Base-by-base conservation (phyloP, 1,284 basidiomycete genomes). In the Marasmius fiardii region DNA sequence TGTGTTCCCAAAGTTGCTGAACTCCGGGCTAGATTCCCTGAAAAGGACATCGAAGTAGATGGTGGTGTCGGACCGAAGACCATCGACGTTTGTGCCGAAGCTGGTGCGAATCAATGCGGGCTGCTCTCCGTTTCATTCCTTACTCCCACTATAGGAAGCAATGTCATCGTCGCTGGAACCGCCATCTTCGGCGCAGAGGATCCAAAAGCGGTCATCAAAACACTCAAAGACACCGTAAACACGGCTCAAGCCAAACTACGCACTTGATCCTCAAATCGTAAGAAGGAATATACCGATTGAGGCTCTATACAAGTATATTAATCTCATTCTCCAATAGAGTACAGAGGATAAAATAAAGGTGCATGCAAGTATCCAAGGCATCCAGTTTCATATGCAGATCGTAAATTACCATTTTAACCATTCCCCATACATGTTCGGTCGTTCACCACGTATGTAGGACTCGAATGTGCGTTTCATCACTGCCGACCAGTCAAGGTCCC, bases 141-240 rank as follows among this genome's bases (percentile, higher is more conserved):
- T 20, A n/a, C 51, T 12, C 65, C 31, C 7, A 10, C 28, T 31
- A 26, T 8, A 94, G 93, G 94, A 39, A 93, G 94, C 69, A 99
- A 99, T 68, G 95, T 99, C 60, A 94, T 99, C 61, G 97, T 99
- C 12, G 96, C 97, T 8, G 97, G 97, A 18, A 98, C 95, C 7
- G 95, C 97, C 12, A 90, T 99, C 63, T 99, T 99, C 68, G 86
- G 84, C 48, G 86, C 95, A 16, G 70, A 83, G 18, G 79, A 88
- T 63, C 92, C 97, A 0, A 87, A 89, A 58, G 71, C 82, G 43
- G 92, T 95, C 43, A 96, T 97, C 51, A 63, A 77, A 45, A 73
- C 80, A 12, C 75, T 98, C 58, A 93, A 90, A 70, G 71, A 80
- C 21, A 79, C 83, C 11, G 88, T 97, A 34, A 78, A 90, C 61